Evolutionary conservation across 306 rosid species (phyloP).

Genomic region (Cicer bijugum): DNA sequence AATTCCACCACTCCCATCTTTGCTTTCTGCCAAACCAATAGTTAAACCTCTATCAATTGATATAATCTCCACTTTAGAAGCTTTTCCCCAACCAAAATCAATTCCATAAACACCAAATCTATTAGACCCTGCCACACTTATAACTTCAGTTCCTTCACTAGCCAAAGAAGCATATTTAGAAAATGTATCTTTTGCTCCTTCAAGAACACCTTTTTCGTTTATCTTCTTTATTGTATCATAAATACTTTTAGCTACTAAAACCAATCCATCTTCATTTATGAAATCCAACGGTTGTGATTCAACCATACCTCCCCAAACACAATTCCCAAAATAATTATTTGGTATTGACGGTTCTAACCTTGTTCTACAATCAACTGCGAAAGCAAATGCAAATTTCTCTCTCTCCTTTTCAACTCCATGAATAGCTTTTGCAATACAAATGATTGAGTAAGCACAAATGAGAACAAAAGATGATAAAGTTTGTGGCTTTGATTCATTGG

Average conservation of each 20-base stretch:
- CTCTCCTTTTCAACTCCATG: background rate
- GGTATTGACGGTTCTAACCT: constrained; percentile 41
- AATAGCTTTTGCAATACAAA: constrained; percentile 47
- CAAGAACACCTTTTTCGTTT: background rate
- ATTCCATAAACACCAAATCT: constrained; percentile 48
- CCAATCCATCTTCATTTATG: constrained; percentile 30
- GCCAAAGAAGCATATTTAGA: fast-evolving
- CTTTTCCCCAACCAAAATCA: constrained; percentile 65
- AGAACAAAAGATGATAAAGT: constrained; percentile 48
- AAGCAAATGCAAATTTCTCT: background rate
- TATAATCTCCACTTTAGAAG: constrained; percentile 50
- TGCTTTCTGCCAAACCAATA: constrained; percentile 43
- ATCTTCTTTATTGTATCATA: background rate
- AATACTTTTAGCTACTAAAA: constrained; percentile 22
- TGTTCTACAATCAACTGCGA: constrained; percentile 26
- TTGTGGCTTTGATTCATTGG: background rate
- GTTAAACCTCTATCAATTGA: constrained; percentile 42
- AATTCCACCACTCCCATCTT: constrained; percentile 43
- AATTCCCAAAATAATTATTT: constrained; percentile 34
- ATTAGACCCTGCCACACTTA: constrained; percentile 55
- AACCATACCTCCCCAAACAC: background rate
- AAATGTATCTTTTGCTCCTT: background rate
- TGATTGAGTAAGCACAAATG: constrained; percentile 36
- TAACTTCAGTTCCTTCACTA: background rate
- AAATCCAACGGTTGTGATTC: background rate